phyloP scores from a whole-genome alignment of 2,329 filamentous ascomycete genomes.

The Hypoxylon sp. region DNA sequence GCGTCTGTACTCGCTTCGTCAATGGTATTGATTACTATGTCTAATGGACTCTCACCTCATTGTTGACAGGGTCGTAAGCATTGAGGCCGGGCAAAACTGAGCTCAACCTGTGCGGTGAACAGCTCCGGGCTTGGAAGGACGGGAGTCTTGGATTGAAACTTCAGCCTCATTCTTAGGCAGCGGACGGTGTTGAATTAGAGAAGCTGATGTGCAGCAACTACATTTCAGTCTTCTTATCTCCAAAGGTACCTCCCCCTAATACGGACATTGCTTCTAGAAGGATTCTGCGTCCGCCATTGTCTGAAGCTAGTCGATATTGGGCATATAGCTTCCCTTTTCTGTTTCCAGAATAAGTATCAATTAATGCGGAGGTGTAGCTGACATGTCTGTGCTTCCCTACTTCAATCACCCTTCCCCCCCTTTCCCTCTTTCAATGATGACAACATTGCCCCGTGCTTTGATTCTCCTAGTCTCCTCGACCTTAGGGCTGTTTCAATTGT shows the following conservation, averaged over 20 bases:
- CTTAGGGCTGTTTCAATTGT: conserved; percentile 24
- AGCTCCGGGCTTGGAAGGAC: conserved; percentile 3
- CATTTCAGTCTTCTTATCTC: conserved; percentile 9
- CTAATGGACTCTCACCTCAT: conserved; percentile 14
- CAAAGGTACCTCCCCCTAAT: conserved; percentile 5
- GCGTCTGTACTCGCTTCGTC: conserved; percentile 13
- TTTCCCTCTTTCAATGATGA: conserved; percentile 15
- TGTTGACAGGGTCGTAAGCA: conserved; percentile 2
- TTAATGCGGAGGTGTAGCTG: conserved; percentile 10
- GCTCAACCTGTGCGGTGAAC: conserved; percentile 5
- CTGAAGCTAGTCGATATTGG: conserved; percentile 37
- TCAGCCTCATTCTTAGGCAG: conserved; percentile 5
- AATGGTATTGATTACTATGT: conserved; percentile 12
- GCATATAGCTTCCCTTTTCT: conserved; percentile 19
- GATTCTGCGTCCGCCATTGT: conserved; percentile 38
- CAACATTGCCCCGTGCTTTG: conserved; percentile 11
- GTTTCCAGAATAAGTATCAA: conserved; percentile 23
- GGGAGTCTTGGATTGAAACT: background rate
- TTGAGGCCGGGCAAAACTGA: conserved; percentile 2
- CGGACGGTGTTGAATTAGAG: conserved; percentile 2
- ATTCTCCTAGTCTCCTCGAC: conserved; percentile 12
- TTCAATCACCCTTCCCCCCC: conserved; percentile 16
- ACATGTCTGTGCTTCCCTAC: conserved; percentile 17
- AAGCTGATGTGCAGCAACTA: background rate
- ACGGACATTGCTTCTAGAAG: conserved; percentile 45